Percentiles rank a stretch among this genome's conserved stretches.
Evolutionary conservation across 768 basidiomycete genomes (phyloP).

Genomic region (Agrocybe praecox): DNA sequence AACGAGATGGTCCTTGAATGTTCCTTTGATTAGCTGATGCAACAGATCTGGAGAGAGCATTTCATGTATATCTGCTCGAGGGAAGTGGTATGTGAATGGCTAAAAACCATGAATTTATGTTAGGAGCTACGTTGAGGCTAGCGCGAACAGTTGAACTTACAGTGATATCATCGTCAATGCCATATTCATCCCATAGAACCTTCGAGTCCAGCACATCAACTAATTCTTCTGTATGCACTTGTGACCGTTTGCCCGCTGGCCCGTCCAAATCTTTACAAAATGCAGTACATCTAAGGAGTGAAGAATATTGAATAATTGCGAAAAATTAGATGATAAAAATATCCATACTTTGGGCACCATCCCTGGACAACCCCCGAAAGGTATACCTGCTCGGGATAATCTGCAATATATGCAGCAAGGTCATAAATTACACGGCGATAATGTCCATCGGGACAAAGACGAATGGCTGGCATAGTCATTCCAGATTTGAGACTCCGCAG

Average conservation of each 20-base stretch:
- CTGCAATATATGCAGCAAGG: constrained; percentile 34
- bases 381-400: constrained; percentile 37
- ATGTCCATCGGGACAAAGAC: constrained; percentile 31
- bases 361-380: constrained; percentile 31
- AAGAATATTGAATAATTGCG: too few species aligned
- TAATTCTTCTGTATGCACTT: constrained; percentile 21
- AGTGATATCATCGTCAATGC: constrained; percentile 23
- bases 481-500: constrained; percentile 15
- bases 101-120: constrained; percentile 9
- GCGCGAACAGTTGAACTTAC: neutral
- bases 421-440: constrained; percentile 21
- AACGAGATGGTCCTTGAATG: constrained; percentile 6
- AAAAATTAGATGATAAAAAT: too few species aligned
- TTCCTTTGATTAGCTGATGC: constrained; percentile 5
- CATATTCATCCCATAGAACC: constrained; percentile 33
- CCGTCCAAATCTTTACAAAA: constrained; percentile 13
- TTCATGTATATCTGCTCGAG: constrained; percentile 25
- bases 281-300: constrained; percentile 14
- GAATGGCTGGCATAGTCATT: constrained; percentile 22
- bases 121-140: too few species aligned
- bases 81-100: constrained; percentile 32
- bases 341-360: constrained; percentile 32
- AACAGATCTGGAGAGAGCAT: constrained; percentile 1
- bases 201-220: constrained; percentile 18
- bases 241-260: constrained; percentile 13